These are phyloP conservation scores for Pulchroboletus neoregius DNA, from an alignment of 1,284 basidiomycete species.

Conservation along the genomic window DNA sequence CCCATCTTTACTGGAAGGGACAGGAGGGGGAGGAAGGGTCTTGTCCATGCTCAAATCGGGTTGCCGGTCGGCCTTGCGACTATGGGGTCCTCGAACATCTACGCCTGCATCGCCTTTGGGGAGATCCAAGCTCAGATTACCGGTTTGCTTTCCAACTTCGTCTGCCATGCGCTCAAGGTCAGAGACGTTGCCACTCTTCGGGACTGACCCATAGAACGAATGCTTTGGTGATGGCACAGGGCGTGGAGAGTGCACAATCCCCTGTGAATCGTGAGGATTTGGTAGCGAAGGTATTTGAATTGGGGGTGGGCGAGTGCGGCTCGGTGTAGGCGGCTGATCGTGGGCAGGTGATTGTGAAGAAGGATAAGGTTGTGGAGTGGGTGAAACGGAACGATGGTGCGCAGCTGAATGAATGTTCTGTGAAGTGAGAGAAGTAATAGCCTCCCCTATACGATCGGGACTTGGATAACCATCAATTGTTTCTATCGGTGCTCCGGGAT, in stretches of 20 bases:
- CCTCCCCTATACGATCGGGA: conserved; percentile 51
- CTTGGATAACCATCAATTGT: conserved; percentile 10
- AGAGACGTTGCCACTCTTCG: conserved; percentile 57
- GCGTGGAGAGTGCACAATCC: conserved; percentile 30
- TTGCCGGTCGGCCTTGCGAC: conserved; percentile 8
- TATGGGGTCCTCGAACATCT: conserved; percentile 10
- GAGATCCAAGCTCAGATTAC: conserved; percentile 41
- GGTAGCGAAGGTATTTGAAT: conserved; percentile 24
- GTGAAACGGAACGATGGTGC: conserved; percentile 58
- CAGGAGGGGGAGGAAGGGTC: conserved; percentile 56
- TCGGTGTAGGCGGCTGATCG: conserved; percentile 8
- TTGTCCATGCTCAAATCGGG: conserved; percentile 39
- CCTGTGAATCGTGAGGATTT: conserved; percentile 30
- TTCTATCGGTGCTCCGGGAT: conserved; percentile 8
- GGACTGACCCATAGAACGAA: conserved; percentile 34
- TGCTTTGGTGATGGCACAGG: conserved; percentile 31
- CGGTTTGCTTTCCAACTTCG: conserved; percentile 40
- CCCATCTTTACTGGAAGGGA: conserved; percentile 41
- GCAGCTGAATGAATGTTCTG: conserved; percentile 56
- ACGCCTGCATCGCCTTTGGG: conserved; percentile 30
- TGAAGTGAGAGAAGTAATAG: conserved; percentile 53
- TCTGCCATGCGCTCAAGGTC: conserved; percentile 66
- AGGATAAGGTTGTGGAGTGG: conserved; percentile 40
- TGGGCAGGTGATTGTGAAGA: conserved; percentile 19
- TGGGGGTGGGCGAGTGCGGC: conserved; percentile 16